Base-by-base conservation (phyloP, 2,329 filamentous ascomycete genomes). In the Cladophialophora chaetospira region DNA sequence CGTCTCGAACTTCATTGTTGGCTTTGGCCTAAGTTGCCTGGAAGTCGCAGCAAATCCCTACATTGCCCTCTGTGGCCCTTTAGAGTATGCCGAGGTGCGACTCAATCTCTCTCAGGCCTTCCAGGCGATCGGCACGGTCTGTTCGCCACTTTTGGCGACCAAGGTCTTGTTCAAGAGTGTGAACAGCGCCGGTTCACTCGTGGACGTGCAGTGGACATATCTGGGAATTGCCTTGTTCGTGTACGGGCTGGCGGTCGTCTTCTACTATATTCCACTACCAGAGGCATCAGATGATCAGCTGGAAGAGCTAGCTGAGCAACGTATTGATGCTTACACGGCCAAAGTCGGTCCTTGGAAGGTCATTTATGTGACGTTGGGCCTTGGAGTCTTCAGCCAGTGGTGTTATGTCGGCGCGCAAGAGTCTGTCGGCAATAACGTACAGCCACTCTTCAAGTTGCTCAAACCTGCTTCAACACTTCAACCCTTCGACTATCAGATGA, bases 181-280 rank as follows among this genome's bases (percentile, higher is more conserved):
- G 1, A 68, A 68, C 3, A 72, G 79, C 54, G 79, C 80, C 0
- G 73, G 77, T 0, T 79, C 76, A 8, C 68, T 87, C 23, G 79
- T 86, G 54, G 77, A 83, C 53, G 82, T 85, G 1, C 84, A 87
- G 66, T 87, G 83, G 82, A 79, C 83, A 0, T 87, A 87, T 58
- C 77, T 86, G 2, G 84, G 82, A 5, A 85, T 87, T 55, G 77
- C 82, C 1, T 74, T 86, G 10, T 84, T 85, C 63, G 83, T 81
- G 25, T 75, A 85, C 44, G 69, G 79, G 3, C 73, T 87, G 10
- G 83, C 83, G 1, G 73, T 85, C 8, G 75, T 76, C 2, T 86
- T 84, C 68, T 84, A 81, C 66, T 86, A 86, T 62, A 71, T 85
- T 1, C 83, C 82, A 2, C 73, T 87, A 1, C 83, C 84, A 0